Conservation (phyloP, 805 yeast genomes). For the Saturnispora gosingensis region DNA sequence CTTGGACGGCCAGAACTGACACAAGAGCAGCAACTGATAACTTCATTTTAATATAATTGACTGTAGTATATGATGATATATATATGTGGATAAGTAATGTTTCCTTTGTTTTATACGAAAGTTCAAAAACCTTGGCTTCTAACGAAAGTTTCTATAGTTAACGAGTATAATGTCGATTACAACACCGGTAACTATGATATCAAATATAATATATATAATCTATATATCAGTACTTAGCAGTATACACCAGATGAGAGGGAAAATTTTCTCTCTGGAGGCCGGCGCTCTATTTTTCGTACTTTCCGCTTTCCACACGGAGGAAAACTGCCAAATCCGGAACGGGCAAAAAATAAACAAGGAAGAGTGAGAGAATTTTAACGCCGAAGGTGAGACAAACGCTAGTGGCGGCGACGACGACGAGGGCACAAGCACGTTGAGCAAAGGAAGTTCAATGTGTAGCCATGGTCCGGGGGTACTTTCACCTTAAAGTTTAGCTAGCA, state of each 20-base stretch:
- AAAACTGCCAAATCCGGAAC: neutral
- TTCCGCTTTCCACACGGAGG: neutral
- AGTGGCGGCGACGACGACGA: no score
- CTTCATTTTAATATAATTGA: conserved; percentile 27
- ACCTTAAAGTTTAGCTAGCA: no score
- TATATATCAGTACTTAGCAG: neutral
- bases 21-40: conserved; percentile 20
- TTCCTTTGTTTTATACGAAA: neutral
- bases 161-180: neutral
- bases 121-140: neutral
- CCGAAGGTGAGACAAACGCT: neutral
- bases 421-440: no score
- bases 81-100: neutral
- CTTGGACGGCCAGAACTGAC: conserved; percentile 30
- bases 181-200: neutral
- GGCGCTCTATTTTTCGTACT: neutral
- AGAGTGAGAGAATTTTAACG: neutral
- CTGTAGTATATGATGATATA: neutral
- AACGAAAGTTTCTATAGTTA: neutral
- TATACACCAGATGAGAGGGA: neutral
- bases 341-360: neutral
- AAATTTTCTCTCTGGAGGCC: neutral
- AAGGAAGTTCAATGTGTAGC: no score
- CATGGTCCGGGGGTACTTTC: no score
- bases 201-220: neutral